Percentiles rank a stretch among this genome's conserved stretches.
Conservation (phyloP, 352 stramenopile genomes). For the Pythium vanterpoolii region DNA sequence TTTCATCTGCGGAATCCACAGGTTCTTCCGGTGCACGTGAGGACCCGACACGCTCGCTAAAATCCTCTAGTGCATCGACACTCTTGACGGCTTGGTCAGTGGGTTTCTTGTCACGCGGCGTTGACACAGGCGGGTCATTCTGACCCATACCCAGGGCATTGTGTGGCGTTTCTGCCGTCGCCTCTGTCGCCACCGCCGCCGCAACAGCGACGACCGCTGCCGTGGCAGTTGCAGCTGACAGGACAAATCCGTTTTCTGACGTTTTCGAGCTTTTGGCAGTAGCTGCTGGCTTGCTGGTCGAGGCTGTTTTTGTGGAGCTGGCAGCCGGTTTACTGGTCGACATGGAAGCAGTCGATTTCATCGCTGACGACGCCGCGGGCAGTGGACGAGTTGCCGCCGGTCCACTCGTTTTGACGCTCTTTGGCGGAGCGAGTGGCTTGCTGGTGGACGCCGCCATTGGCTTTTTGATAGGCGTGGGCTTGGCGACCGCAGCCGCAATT, state of each 20-base stretch:
- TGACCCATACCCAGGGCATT: not conserved
- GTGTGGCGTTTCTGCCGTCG: not conserved
- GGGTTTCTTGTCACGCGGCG: not conserved
- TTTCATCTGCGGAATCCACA: not conserved
- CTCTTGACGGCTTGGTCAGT: not conserved
- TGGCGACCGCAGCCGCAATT: not conserved
- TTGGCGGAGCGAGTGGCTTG: not conserved
- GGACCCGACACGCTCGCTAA: too few relatives aligned
- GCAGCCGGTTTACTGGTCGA: not conserved
- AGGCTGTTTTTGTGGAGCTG: not conserved
- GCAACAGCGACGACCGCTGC: not conserved
- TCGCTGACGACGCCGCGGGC: not conserved
- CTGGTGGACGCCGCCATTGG: not conserved
- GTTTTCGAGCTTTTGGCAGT: not conserved
- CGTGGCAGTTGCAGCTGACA: not conserved
- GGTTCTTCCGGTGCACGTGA: not conserved
- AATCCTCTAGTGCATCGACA: not conserved
- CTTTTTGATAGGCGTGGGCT: not conserved
- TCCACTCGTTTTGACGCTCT: not conserved
- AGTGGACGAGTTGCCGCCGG: not conserved
- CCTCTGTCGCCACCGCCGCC: not conserved
- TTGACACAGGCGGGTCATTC: not conserved
- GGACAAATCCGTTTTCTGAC: not conserved
- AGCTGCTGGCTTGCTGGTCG: not conserved
- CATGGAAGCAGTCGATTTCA: not conserved